Evolutionary conservation across 1,284 basidiomycete genomes (phyloP).

Genomic region (Cryptococcus hybrid): DNA sequence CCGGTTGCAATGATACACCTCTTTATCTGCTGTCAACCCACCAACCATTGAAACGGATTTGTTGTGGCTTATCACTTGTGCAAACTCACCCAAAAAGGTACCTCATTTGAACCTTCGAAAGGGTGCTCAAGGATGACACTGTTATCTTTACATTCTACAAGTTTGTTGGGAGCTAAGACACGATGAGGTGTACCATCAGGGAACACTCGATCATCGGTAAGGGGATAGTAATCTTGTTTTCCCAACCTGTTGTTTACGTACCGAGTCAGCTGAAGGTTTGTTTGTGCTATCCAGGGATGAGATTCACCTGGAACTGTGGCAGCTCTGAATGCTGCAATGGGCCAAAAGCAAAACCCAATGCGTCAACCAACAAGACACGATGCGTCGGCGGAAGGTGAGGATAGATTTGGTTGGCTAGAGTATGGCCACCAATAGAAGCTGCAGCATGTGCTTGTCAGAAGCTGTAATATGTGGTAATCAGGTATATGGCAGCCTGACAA

Average conservation of each 20-base stretch:
- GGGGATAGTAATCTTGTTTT: conserved; percentile 35
- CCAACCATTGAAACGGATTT: not conserved
- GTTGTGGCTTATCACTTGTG: not conserved
- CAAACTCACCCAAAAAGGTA: conserved; percentile 46
- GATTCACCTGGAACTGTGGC: conserved; percentile 44
- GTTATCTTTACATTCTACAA: conserved; percentile 36
- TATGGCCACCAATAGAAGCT: conserved; percentile 38
- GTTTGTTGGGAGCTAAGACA: conserved; percentile 38
- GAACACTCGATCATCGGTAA: conserved; percentile 40
- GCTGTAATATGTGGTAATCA: not conserved
- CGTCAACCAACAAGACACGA: conserved; percentile 51
- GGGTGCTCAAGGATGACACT: conserved; percentile 41
- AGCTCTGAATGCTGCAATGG: conserved; percentile 45
- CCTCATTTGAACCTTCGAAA: conserved; percentile 40
- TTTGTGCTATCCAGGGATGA: not conserved
- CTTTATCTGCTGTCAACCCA: conserved; percentile 7
- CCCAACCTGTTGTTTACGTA: conserved; percentile 31
- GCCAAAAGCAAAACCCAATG: conserved; percentile 40
- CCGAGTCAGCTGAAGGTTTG: conserved; percentile 1
- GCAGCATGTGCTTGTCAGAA: not conserved
- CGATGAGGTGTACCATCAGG: conserved; percentile 27
- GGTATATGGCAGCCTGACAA: too few species aligned
- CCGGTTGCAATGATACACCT: conserved; percentile 42
- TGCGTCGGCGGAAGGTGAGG: conserved; percentile 42
- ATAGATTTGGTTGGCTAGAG: conserved; percentile 36